Conservation (phyloP, 345 rosid species). For the Bruguiera gymnorhiza region DNA sequence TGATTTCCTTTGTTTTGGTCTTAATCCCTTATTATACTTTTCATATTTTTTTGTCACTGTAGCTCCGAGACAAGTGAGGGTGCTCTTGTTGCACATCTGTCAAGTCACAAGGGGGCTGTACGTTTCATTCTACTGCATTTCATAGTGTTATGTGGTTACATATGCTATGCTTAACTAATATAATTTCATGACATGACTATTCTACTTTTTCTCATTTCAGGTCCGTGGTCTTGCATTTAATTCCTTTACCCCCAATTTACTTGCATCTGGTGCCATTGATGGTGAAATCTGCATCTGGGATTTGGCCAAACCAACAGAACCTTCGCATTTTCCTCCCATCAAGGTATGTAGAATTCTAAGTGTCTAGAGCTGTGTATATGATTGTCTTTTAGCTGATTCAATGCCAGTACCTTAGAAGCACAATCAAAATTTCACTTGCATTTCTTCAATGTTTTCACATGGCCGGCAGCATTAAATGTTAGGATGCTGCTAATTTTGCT, state of each 20-base stretch:
- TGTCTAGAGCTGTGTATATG: not conserved
- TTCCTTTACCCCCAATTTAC: constrained; percentile 62
- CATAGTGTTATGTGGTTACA: not conserved
- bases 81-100: constrained; percentile 68
- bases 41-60: constrained; percentile 10
- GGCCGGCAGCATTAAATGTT: too few species aligned
- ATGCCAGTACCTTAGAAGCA: not conserved
- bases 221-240: constrained; percentile 99
- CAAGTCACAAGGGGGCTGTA: constrained; percentile 91
- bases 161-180: not conserved
- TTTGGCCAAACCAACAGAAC: constrained; percentile 65
- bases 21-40: not conserved
- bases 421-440: too few species aligned
- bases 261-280: constrained; percentile 98
- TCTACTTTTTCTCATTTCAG: constrained; percentile 34
- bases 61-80: constrained; percentile 64
- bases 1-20: not conserved
- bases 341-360: constrained; percentile 42
- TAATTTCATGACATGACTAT: constrained; percentile 8
- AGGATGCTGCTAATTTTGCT: too few species aligned
- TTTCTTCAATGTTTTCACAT: not conserved
- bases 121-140: constrained; percentile 34
- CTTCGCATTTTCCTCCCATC: constrained; percentile 80
- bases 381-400: not conserved
- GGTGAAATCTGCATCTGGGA: constrained; percentile 98